phyloP scores from a whole-genome alignment of 1,284 basidiomycete genomes.

The Marasmius oreades region DNA sequence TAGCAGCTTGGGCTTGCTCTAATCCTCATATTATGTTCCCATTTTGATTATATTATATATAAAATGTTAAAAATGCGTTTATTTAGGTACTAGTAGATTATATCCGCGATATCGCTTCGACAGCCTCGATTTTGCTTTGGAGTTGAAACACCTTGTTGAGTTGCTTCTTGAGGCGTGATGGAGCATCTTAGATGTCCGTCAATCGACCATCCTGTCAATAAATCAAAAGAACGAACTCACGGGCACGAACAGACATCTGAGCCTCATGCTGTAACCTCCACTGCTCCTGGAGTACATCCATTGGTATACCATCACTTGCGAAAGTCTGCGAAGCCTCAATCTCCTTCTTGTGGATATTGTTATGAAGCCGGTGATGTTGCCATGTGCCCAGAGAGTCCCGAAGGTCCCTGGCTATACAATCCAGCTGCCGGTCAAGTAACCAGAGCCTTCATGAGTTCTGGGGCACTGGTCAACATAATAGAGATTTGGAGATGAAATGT shows the following conservation, averaged over 20 bases:
- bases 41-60: no score
- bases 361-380: constrained; percentile 16
- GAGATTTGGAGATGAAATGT: no score
- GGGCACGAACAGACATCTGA: not conserved
- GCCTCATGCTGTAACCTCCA: not conserved
- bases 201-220: not conserved
- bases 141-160: constrained; percentile 32
- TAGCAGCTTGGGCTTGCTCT: no score
- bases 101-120: no score
- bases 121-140: constrained; percentile 29
- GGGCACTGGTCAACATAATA: not conserved
- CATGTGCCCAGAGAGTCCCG: constrained; percentile 28
- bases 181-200: constrained; percentile 27
- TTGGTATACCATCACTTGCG: constrained; percentile 16
- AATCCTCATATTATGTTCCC: no score
- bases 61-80: no score
- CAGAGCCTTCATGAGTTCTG: constrained; percentile 14
- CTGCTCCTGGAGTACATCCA: not conserved
- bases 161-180: constrained; percentile 30
- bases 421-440: constrained; percentile 18
- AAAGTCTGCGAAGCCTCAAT: not conserved
- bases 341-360: constrained; percentile 12
- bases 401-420: constrained; percentile 11
- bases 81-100: no score
- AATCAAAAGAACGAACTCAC: not conserved